phyloP scores from a whole-genome alignment of 2,329 filamentous ascomycete genomes.

The Trichoderma hamatum region DNA sequence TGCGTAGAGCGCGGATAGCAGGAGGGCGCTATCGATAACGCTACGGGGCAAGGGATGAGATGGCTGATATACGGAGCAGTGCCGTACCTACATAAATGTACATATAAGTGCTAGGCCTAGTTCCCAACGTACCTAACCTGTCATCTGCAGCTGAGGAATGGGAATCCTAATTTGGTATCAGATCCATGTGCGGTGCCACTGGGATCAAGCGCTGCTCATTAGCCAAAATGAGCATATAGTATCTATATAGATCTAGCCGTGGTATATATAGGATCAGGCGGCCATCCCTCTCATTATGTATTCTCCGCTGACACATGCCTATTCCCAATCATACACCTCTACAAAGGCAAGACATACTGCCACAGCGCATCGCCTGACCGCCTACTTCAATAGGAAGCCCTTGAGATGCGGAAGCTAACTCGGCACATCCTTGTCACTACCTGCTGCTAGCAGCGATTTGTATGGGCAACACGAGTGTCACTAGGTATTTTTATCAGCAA shows the following conservation, averaged over 20 bases:
- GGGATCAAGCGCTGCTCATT: background rate
- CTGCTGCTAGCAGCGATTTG: background rate
- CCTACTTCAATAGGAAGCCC: background rate
- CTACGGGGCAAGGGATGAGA: constrained; percentile 17
- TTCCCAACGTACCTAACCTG: background rate
- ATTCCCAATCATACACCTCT: background rate
- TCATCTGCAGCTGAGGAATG: background rate
- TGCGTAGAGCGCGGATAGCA: background rate
- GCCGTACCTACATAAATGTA: too few species aligned
- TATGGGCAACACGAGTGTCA: background rate
- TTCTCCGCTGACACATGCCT: background rate
- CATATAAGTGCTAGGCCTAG: background rate
- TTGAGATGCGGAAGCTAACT: background rate
- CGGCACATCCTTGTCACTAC: background rate
- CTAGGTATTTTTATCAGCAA: background rate
- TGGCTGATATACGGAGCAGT: background rate
- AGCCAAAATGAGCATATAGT: background rate
- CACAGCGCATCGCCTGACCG: background rate
- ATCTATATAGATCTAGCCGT: background rate
- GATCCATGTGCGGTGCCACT: background rate
- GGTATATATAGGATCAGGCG: background rate
- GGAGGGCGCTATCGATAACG: constrained; percentile 10
- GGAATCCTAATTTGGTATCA: background rate
- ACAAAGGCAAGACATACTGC: constrained; percentile 1
- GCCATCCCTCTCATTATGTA: background rate